Conservation (phyloP, 768 basidiomycete genomes). For the Russula olivacea region DNA sequence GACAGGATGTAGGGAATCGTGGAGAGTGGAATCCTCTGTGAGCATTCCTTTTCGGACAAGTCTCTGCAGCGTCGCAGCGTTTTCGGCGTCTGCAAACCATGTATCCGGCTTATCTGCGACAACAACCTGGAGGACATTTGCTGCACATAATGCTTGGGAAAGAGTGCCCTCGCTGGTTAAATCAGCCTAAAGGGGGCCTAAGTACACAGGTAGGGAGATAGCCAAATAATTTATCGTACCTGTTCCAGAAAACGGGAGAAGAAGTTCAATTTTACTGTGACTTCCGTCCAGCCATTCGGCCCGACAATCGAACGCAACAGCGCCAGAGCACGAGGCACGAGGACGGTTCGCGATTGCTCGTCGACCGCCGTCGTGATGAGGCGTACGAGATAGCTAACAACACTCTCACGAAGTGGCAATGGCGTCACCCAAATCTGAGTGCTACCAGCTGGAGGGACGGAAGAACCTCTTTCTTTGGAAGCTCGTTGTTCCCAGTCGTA, state of each 20-base stretch:
- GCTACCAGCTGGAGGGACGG: background rate
- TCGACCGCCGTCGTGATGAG: constrained; percentile 68
- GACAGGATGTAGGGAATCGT: constrained; percentile 76
- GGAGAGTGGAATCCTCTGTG: constrained; percentile 71
- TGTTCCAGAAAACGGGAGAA: constrained; percentile 81
- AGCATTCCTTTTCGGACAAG: constrained; percentile 83
- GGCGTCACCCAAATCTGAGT: constrained; percentile 61
- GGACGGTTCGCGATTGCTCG: constrained; percentile 37
- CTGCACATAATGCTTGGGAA: constrained; percentile 67
- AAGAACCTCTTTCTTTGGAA: constrained; percentile 22
- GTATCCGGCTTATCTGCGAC: constrained; percentile 73
- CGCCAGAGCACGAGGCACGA: constrained; percentile 58
- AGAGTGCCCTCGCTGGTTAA: constrained; percentile 60
- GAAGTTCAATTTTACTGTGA: constrained; percentile 85
- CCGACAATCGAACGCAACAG: constrained; percentile 75
- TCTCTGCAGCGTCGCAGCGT: constrained; percentile 68
- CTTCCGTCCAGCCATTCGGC: constrained; percentile 82
- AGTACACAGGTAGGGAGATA: background rate
- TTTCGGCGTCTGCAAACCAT: constrained; percentile 62
- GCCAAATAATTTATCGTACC: constrained; percentile 39
- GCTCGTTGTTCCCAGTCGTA: constrained; percentile 88
- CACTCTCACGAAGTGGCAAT: constrained; percentile 74
- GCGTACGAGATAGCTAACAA: constrained; percentile 94
- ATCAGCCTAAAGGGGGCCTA: constrained; percentile 50
- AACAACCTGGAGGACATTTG: constrained; percentile 85